Evolutionary conservation across 2,329 filamentous ascomycete genomes (phyloP), one percentile per base, ranked within the genome.

Genomic region (Fusarium equiseti): DNA sequence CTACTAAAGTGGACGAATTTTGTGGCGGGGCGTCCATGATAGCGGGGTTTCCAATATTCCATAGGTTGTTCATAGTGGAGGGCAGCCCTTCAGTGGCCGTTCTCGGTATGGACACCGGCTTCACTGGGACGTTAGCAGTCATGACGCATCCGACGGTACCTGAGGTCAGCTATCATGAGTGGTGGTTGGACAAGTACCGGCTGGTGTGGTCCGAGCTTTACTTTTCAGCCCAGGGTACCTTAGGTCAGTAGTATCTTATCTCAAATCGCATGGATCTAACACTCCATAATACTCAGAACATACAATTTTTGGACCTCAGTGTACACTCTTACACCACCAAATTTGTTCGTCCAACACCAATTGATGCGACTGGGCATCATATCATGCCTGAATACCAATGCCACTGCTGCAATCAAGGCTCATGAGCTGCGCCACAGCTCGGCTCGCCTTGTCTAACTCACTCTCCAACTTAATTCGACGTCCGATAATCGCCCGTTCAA

Each of bases 371-470:
- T 32, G 31, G 54, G 65, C 67, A 73, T 68, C 66, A 77, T 79
- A 75, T 56, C 59, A 79, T 79, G 78, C 72, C 53, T 60, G 43
- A 53, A 46, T 42, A 60, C 46, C 70, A 65, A 79, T 79, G 78
- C 73, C 74, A 53, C 44, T 76, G 61, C 73, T 79, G 32, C 73
- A 75, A 55, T 68, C 70, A 74, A 79, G 73, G 73, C 69, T 74
- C 46, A 48, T 75, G 29, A 76, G 68, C 71, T 73, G 72, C 52
- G 60, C 50, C n/a, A 71, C 71, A 59, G 64, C 69, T 59, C 70
- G 70, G 61, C 57, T 61, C 40, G 53, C 68, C 61, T 59, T 65
- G 40, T 63, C 59, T 32, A 55, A 59, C 35, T 56, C 50, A 49
- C 56, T 60, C 20, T 54, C 40, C 45, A 68, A 50, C 62, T 66